Percentiles rank a stretch among this genome's conserved stretches.
These are phyloP conservation scores for Xylaria venustula DNA, from an alignment of 495 filamentous ascomycete species.

Conservation along the genomic window DNA sequence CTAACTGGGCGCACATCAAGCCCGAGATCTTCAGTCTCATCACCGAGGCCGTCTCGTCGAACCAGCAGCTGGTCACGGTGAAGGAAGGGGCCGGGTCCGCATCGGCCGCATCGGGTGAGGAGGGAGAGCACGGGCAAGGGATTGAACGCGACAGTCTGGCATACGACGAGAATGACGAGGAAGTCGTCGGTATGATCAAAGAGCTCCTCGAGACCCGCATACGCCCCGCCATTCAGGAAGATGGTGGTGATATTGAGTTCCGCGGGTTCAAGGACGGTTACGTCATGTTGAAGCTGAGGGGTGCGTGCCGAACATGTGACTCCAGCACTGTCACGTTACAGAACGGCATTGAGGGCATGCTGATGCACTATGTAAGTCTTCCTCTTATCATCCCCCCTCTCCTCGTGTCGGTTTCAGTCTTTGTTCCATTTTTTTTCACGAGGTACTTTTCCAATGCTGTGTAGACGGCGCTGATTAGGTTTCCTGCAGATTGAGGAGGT, in stretches of 20 bases:
- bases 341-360: conserved; percentile 96
- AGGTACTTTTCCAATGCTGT: not conserved
- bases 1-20: conserved; percentile 91
- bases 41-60: conserved; percentile 81
- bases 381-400: not conserved
- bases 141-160: conserved; percentile 63
- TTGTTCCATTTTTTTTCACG: not conserved
- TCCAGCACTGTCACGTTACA: conserved; percentile 92
- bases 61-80: conserved; percentile 74
- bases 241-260: conserved; percentile 95
- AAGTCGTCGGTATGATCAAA: conserved; percentile 97
- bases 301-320: conserved; percentile 93
- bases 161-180: conserved; percentile 83
- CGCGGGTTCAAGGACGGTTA: conserved; percentile 83
- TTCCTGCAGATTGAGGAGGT: conserved; percentile 84
- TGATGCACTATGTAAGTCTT: conserved; percentile 67
- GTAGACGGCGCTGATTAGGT: conserved; percentile 13
- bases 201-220: conserved; percentile 96
- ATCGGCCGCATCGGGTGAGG: conserved; percentile 1
- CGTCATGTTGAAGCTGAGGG: conserved; percentile 82
- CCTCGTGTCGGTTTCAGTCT: not conserved
- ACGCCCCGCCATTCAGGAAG: conserved; percentile 92
- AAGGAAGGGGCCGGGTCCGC: conserved; percentile 52
- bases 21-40: conserved; percentile 94
- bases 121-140: conserved; percentile 30